Conservation (phyloP, 306 rosid genomes). For the Dryas alaskensis region DNA sequence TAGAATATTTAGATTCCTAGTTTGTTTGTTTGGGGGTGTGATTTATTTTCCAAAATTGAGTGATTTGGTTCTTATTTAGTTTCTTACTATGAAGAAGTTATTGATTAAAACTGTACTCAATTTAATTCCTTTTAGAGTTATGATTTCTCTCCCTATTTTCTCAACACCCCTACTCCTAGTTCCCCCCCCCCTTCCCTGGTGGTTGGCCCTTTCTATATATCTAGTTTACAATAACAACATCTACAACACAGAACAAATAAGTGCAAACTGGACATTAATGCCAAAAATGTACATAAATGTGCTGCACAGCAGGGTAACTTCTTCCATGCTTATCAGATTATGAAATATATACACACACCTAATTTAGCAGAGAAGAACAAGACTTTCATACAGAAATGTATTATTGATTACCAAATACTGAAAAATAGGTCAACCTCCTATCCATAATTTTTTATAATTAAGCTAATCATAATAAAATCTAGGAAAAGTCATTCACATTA, state of each 20-base stretch:
- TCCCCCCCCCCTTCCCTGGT: not conserved
- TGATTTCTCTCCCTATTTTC: not conserved
- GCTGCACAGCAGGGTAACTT: not conserved
- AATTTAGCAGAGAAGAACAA: not conserved
- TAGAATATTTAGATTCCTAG: not conserved
- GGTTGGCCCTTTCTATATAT: not conserved
- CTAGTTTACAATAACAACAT: not conserved
- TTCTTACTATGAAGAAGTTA: not conserved
- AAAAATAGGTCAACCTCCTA: not conserved
- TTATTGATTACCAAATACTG: not conserved
- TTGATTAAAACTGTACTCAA: not conserved
- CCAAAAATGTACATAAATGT: not conserved
- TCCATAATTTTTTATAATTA: not conserved
- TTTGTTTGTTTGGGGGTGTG: not conserved
- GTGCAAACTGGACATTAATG: not conserved
- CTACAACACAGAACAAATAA: not conserved
- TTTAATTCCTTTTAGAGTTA: not conserved
- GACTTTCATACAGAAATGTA: not conserved
- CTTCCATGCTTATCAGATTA: not conserved
- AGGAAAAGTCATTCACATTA: constrained; percentile 25
- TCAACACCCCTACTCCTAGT: not conserved
- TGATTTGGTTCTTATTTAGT: not conserved
- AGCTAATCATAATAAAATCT: not conserved
- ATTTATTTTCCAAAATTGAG: not conserved
- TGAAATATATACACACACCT: not conserved